Evolutionary conservation across 192 early-diverging fungal genomes (phyloP).

Genomic region (Coemansia sp.): DNA sequence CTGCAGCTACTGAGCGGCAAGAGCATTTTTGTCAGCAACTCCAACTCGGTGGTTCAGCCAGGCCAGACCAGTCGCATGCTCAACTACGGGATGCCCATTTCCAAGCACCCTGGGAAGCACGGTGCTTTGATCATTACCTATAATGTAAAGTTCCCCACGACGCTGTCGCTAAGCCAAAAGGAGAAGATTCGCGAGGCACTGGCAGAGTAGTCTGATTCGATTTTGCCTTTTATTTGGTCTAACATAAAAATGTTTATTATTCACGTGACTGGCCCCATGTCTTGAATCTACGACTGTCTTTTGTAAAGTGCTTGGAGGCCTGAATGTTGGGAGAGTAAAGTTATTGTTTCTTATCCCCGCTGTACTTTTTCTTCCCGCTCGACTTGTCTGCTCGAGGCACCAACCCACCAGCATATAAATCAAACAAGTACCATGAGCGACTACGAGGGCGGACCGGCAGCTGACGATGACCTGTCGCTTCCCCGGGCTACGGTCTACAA

Average conservation of each 20-base stretch:
- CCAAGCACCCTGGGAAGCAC: constrained; percentile 75
- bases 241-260: background rate
- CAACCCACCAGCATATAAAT: background rate
- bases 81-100: constrained; percentile 93
- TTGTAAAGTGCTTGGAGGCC: background rate
- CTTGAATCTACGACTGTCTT: background rate
- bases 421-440: constrained; percentile 56
- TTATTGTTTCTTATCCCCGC: background rate
- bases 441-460: constrained; percentile 51
- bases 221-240: background rate
- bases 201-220: constrained; percentile 14
- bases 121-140: constrained; percentile 87
- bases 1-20: constrained; percentile 79
- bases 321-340: background rate
- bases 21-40: constrained; percentile 64
- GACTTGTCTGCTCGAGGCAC: background rate
- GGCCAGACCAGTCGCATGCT: constrained; percentile 72
- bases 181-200: constrained; percentile 56
- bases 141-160: constrained; percentile 76
- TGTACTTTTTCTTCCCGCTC: background rate
- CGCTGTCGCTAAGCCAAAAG: constrained; percentile 71
- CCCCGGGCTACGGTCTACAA: constrained; percentile 95
- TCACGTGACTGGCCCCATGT: constrained; percentile 5
- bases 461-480: constrained; percentile 87
- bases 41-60: constrained; percentile 61